Evolutionary conservation across 116 monocot genomes (phyloP), one percentile per base, ranked within the genome.

Genomic region (Papilionanthe hybrid): DNA sequence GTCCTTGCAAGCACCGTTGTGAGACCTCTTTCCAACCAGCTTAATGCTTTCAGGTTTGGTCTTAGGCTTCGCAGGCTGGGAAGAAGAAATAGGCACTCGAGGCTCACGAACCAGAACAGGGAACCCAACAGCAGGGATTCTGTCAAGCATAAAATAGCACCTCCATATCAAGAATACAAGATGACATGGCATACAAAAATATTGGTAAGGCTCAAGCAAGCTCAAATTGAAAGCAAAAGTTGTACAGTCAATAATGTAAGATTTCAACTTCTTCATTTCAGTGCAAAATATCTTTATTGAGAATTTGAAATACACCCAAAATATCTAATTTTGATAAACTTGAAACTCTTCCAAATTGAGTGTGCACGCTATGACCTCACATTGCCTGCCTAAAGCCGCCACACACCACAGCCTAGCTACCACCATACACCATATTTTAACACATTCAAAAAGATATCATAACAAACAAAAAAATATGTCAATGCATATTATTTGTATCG

Each of bases 61-160:
- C 56, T 77, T 72, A 12, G 84, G 76, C 57, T 78, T 76, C 43
- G 76, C 72, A 89, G 81, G 79, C 75, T 41, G 75, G 88, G 88
- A 19, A 72, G 49, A 29, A 91, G 91, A 91, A 90, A 91, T 55
- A 92, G 30, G 73, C 73, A n/a, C n/a, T 28, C 81, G 88, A 89
- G 84, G 89, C 88, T 92, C 83, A 91, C 73, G 77, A 97, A 84
- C 94, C 94, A 97, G 85, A 89, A 89, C 94, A 97, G 94, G 92
- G 97, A 97, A 97, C 94, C 97, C 97, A 97, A 44, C 97, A 91
- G 97, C 97, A 91, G 97, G 97, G 97, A 91, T 97, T 97, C 96
- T 93, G 89, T 75, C 49, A 75, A 49, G 32, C 2, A 37, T 71
- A 71, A 71, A 71, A 37, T 27, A 63, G 63, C 25, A 63, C 11